Conservation (phyloP, 2,329 filamentous ascomycete species). For the Fusarium oxysporum region DNA sequence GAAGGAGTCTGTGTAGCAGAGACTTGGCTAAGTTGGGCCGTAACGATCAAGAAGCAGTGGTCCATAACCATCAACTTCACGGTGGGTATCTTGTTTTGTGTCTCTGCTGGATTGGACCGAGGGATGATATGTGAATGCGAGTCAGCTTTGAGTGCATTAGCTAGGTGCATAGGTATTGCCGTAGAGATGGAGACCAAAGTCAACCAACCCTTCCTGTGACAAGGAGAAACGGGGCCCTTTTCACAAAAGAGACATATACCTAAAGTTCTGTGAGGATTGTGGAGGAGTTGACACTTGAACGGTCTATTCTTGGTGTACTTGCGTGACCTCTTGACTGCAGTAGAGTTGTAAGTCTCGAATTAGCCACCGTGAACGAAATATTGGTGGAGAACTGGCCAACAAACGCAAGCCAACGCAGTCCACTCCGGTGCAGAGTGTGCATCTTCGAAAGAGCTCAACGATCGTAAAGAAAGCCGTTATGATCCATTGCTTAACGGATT, state of each 20-base stretch:
- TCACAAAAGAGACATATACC: not conserved
- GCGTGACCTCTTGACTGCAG: constrained; percentile 5
- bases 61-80: constrained; percentile 13
- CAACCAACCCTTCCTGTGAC: not conserved
- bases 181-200: constrained; percentile 19
- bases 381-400: constrained; percentile 11
- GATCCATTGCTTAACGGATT: not conserved
- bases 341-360: constrained; percentile 17
- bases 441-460: not conserved
- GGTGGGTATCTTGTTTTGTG: constrained; percentile 24
- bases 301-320: constrained; percentile 21
- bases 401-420: not conserved
- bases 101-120: constrained; percentile 31
- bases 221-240: not conserved
- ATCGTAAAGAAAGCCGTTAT: not conserved
- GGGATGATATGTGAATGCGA: constrained; percentile 26
- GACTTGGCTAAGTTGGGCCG: constrained; percentile 7
- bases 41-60: not conserved
- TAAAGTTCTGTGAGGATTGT: not conserved
- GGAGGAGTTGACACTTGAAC: constrained; percentile 17
- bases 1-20: constrained; percentile 15
- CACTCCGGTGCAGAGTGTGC: not conserved
- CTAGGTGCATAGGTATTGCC: not conserved
- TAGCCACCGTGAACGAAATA: constrained; percentile 36
- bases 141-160: constrained; percentile 28